phyloP scores from a whole-genome alignment of 768 basidiomycete species.

The Leccinum truebloodii region DNA sequence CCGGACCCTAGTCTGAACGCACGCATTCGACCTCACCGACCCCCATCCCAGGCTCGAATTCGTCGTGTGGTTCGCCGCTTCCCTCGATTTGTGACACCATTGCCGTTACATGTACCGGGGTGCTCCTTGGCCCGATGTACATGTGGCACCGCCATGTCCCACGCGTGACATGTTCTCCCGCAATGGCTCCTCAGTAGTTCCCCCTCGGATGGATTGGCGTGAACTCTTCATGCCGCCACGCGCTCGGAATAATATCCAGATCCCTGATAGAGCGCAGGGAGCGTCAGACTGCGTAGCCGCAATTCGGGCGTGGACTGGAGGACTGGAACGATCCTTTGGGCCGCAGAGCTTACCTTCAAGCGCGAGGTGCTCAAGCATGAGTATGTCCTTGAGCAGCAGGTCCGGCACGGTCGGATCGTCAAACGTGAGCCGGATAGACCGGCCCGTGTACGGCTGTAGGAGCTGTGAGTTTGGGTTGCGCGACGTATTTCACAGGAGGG shows the following conservation, averaged over 20 bases:
- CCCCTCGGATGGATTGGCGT: too few relatives aligned
- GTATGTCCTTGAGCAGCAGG: slow-evolving; percentile 17
- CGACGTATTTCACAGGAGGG: too few relatives aligned
- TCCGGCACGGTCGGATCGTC: slow-evolving; percentile 10
- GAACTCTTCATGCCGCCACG: slow-evolving; percentile 7
- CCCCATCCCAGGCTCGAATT: too few relatives aligned
- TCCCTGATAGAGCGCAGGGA: slow-evolving; percentile 21
- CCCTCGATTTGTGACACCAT: too few relatives aligned
- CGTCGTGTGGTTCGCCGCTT: too few relatives aligned
- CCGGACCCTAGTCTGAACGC: too few relatives aligned
- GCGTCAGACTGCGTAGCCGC: slow-evolving; percentile 16
- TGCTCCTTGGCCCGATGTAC: too few relatives aligned
- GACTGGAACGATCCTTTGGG: slow-evolving; percentile 9
- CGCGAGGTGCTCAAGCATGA: slow-evolving; percentile 18
- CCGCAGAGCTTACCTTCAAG: slow-evolving; percentile 10
- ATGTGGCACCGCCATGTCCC: too few relatives aligned
- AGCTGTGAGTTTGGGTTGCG: slow-evolving; percentile 1
- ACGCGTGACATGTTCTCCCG: too few relatives aligned
- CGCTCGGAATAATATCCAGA: slow-evolving; percentile 19
- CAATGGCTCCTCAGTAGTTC: too few relatives aligned
- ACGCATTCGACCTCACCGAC: too few relatives aligned
- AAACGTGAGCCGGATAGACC: slow-evolving; percentile 11
- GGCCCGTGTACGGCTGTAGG: slow-evolving; percentile 13
- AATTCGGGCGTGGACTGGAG: slow-evolving; percentile 6
- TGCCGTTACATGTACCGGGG: too few relatives aligned